Base-by-base conservation (phyloP, 495 filamentous ascomycete species). In the Podospora conica region DNA sequence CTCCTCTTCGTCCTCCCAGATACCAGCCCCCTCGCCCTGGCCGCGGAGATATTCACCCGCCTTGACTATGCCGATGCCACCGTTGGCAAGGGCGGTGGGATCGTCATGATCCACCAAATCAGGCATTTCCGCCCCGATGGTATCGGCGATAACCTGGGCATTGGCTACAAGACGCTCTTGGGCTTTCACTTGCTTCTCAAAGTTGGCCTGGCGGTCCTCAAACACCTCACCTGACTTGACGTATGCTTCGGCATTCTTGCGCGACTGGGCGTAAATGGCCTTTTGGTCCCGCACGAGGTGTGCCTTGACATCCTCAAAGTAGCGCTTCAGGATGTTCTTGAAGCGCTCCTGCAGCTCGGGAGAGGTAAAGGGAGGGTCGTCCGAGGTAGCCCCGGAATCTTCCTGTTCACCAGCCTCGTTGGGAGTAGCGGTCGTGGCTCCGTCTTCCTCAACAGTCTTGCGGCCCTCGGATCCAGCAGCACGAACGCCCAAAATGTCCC, bases 1-100 rank as follows among this genome's bases (percentile, higher is more conserved):
- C 75, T 99, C 93, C 55, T 99, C 95, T 71, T 98, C 95, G 69
- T 99, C 95, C 79, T 98, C 96, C 95, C 95, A 99, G 70, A 98
- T 97, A 1, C 95, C 95, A n/a, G 92, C 85, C 9, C 94, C 94
- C 66, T 97, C 95, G 6, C 88, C 88, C 71, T 95, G 90, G 22
- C 91, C 91, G 31, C 92, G 90, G 9, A 97, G 82, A 71, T 96
- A 97, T 67, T 99, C 96, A 1, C 92, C 91, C 28, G 93, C 90
- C 75, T 96, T 96, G 66, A 98, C 89, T 59, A 99, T 87, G 21
- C 95, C 96, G 70, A 98, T 98, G 1, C 88, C 86, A 24, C 91
- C 87, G 71, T 88, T 88, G 0, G 85, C 82, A 22, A 81, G 75
- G 40, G 83, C 78, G 64, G 86, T 84, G 1, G 86, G 74, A 60